A percentile compares a stretch with the other conserved stretches of the same genome.
Evolutionary conservation across 495 filamentous ascomycete genomes (phyloP).

Genomic region (Aspergillus sparsus): DNA sequence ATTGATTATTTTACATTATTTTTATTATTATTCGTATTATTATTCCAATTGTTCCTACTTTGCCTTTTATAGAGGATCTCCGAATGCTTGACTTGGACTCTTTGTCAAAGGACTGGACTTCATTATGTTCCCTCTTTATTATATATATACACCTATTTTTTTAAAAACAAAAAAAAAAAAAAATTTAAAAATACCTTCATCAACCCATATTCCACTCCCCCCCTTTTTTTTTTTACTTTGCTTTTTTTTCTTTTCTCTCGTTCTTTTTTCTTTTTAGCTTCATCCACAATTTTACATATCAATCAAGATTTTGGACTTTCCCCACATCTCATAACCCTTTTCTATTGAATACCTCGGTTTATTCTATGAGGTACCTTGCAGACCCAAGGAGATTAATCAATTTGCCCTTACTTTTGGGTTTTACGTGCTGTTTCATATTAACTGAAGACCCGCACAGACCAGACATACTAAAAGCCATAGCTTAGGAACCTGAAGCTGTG

Average conservation of each 20-base stretch:
- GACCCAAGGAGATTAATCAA: constrained; percentile 5
- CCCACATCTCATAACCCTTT: not conserved
- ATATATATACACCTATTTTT: no score
- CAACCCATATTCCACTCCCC: no score
- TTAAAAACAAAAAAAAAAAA: no score
- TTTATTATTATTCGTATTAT: not conserved
- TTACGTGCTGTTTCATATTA: constrained; percentile 20
- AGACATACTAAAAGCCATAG: constrained; percentile 16
- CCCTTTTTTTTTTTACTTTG: not conserved
- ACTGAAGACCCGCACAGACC: constrained; percentile 26
- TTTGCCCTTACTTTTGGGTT: not conserved
- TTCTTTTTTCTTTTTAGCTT: not conserved
- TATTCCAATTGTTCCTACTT: not conserved
- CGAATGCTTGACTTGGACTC: not conserved
- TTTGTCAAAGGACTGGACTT: no score
- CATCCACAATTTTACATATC: not conserved
- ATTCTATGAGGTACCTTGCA: constrained; percentile 1
- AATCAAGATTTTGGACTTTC: not conserved
- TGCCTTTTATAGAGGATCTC: not conserved
- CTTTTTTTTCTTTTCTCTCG: not conserved
- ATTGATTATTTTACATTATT: not conserved
- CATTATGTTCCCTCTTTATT: no score
- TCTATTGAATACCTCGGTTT: constrained; percentile 8
- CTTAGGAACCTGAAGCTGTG: constrained; percentile 12
- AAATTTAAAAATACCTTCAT: no score